Base-by-base conservation (phyloP, 257 asterid species). In the Solanum verrucosum region DNA sequence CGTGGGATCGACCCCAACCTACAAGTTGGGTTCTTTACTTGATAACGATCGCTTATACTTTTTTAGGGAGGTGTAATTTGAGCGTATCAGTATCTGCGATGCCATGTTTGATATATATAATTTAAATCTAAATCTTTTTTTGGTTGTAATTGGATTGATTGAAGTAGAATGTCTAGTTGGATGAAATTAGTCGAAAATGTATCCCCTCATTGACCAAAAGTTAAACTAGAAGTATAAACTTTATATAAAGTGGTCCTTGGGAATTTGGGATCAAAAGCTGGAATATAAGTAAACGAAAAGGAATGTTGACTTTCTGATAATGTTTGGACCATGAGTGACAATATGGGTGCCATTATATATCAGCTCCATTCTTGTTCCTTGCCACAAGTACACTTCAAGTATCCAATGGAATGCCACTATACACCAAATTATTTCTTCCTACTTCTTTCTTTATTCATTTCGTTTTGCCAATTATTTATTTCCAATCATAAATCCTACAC, bases 341-440 rank as follows among this genome's bases (percentile, higher is more conserved):
- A 25, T 78, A 83, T 83, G 75, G 73, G 87, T 70, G 56, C 65
- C 87, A 85, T 74, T 84, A 65, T 65, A 12, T 67, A 84, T 42
- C 23, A 25, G 18, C 63, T 23, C 63, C 29, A 88, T 88, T 78
- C 44, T 44, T 84, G 49, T 14, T 46, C 83, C 81, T 40, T 88
- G 82, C 86, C 79, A 84, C 6, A 37, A 59, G 27, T 84, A 74
- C 88, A 88, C 40, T 84, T 29, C 86, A 84, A 85, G 29, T 74
- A 59, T 72, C 78, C 87, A 84, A 38, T 14, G 34, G 68, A 74
- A 38, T 56, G 7, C 78, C 81, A 85, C 65, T 85, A 38, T 71
- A 85, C 65, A 40, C 86, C 78, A 14, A 23, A 85, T 7, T 65
- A 67, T 15, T 46, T 5, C 38, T 29, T 81, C 68, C 67, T 81